Evolutionary conservation across 2,329 filamentous ascomycete genomes (phyloP), one percentile per base, ranked within the genome.

Genomic region (Colletotrichum caudatum): DNA sequence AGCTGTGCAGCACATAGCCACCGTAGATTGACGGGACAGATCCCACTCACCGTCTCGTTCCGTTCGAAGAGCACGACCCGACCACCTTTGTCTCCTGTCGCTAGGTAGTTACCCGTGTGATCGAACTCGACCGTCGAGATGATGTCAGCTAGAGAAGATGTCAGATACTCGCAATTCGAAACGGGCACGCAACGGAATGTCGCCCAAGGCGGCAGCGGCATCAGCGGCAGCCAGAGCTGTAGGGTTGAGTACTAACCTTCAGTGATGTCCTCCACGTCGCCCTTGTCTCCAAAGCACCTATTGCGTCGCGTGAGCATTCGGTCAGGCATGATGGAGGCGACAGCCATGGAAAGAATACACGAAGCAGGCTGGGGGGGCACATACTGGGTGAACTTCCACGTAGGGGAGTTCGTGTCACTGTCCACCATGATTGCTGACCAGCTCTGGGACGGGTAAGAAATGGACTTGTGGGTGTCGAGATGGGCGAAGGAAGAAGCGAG

Each of bases 381-480:
- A 84, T 93, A 97, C 95, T 98, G 95, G 84, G 95, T 98, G 87
- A 98, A 98, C 89, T 98, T 98, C 95, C 95, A 98, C 85, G 95
- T 98, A 82, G 95, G 95, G 86, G 94, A 92, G 88, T 91, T 94
- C 85, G 93, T 89, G 87, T 97, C 94, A 87, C 92, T 93, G 90
- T 98, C 95, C 88, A 96, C 95, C 95, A 98, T 98, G 87, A 92
- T 95, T 85, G 78, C 73, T 73, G 23, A 64, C 66, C 74, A 69
- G 64, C 44, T 66, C 46, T 44, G 64, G 9, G 16, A 44, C 54
- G 23, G 48, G 50, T 71, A 41, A 35, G 29, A 16, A 46, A 46
- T 37, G 60, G 41, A 37, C 48, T 29, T 56, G 37, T 64, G 14
- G 37, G 58, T 57, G 44, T 63, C 57, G 65, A 54, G 35, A 64